Evolutionary conservation across 192 early-diverging fungal species (phyloP).

Genomic region (Backusella australiensis): DNA sequence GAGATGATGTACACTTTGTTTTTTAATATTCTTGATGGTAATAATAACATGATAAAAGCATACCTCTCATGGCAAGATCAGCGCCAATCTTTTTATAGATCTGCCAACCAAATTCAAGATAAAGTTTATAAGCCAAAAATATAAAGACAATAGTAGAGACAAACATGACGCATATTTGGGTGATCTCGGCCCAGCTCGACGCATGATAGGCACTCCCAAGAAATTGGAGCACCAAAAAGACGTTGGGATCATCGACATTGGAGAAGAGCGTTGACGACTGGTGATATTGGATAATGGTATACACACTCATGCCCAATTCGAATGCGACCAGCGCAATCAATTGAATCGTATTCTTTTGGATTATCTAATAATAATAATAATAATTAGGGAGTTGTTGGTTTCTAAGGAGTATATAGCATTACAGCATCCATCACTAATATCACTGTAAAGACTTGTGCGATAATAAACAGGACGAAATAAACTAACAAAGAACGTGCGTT

Average conservation of each 20-base stretch:
- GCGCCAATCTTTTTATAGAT: constrained; percentile 85
- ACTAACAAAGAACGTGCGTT: constrained; percentile 63
- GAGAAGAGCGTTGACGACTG: constrained; percentile 42
- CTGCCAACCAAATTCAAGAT: constrained; percentile 82
- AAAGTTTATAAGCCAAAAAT: constrained; percentile 60
- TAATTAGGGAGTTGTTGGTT: too few species aligned
- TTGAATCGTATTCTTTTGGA: constrained; percentile 92
- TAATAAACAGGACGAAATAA: constrained; percentile 86
- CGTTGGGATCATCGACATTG: constrained; percentile 19
- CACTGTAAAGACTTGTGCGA: constrained; percentile 82
- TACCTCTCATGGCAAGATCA: constrained; percentile 70
- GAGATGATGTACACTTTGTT: too few species aligned
- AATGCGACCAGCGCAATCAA: constrained; percentile 73
- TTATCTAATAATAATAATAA: constrained; percentile 47
- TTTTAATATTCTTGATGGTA: too few species aligned
- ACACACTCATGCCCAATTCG: constrained; percentile 60
- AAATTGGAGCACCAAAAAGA: constrained; percentile 16
- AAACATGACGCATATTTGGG: constrained; percentile 55
- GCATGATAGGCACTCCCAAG: constrained; percentile 27
- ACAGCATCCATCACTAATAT: constrained; percentile 85
- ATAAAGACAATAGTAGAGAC: constrained; percentile 47
- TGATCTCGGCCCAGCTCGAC: constrained; percentile 43
- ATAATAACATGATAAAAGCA: too few species aligned
- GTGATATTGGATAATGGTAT: constrained; percentile 67
- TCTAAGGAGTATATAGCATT: constrained; percentile 7